A percentile compares a stretch with the other conserved stretches of the same genome.
Conservation (phyloP, 371 early-diverging fungal genomes). For the Rhizopus sp. region DNA sequence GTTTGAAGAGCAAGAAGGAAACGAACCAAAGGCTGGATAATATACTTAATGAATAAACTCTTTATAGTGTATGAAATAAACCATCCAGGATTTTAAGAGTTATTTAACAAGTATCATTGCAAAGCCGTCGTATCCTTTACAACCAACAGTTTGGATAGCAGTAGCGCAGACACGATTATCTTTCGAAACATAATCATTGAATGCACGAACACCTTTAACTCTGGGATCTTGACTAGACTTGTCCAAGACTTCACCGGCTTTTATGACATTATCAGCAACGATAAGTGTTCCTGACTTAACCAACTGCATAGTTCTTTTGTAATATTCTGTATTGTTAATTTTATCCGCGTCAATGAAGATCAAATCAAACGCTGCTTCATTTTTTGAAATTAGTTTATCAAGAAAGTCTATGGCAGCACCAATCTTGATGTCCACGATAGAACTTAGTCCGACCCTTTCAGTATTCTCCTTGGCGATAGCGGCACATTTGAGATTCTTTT, state of each 20-base stretch:
- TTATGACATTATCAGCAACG: slow-evolving; percentile 4
- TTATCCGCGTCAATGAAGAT: slow-evolving; percentile 7
- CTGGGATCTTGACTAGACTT: background rate
- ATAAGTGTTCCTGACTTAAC: slow-evolving; percentile 1
- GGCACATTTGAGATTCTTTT: slow-evolving; percentile 2
- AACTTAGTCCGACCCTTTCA: too few species aligned
- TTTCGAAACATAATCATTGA: slow-evolving; percentile 3
- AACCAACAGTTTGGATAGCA: too few species aligned
- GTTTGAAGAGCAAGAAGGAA: slow-evolving; percentile 74
- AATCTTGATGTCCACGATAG: too few species aligned
- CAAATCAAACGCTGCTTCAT: slow-evolving; percentile 1
- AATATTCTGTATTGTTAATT: background rate
- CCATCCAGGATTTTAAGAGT: too few species aligned
- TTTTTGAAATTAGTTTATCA: background rate
- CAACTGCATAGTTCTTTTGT: slow-evolving; percentile 1
- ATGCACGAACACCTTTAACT: background rate
- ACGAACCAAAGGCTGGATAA: slow-evolving; percentile 50
- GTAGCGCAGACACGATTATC: too few species aligned
- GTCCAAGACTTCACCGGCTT: background rate
- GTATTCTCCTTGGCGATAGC: too few species aligned
- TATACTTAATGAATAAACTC: background rate
- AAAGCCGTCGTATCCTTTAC: too few species aligned
- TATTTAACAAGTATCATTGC: too few species aligned
- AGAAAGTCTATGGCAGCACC: slow-evolving; percentile 1
- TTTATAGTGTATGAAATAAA: too few species aligned